Evolutionary conservation across 345 rosid genomes (phyloP).

Genomic region (Abelmoschus esculentus): DNA sequence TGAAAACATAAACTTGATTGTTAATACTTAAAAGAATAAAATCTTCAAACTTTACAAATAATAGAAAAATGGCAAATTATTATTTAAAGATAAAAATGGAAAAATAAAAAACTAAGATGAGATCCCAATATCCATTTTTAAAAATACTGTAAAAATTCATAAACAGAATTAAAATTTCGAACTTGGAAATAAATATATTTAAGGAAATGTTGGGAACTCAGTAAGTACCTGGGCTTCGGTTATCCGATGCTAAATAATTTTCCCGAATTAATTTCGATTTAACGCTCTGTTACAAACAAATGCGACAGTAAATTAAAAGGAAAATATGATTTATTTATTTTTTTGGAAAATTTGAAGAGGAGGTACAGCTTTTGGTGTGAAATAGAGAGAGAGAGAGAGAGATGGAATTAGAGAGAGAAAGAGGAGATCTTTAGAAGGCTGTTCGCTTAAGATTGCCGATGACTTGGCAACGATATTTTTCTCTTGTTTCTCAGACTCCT

Average conservation of each 20-base stretch:
- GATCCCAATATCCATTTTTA: not conserved
- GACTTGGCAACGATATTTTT: slow-evolving; percentile 71
- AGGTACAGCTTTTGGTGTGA: slow-evolving; percentile 3
- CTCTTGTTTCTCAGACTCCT: slow-evolving; percentile 26
- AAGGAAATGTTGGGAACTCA: not conserved
- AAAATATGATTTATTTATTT: not conserved
- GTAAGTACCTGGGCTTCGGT: slow-evolving; percentile 7
- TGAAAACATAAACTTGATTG: not conserved
- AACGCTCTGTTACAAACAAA: not conserved
- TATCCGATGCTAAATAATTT: not conserved
- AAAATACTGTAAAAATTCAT: not conserved
- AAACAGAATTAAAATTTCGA: not conserved
- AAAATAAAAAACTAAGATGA: not conserved
- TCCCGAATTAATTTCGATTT: not conserved
- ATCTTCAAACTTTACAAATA: not conserved
- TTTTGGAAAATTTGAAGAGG: slow-evolving; percentile 16
- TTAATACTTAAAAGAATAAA: not conserved
- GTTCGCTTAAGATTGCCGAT: slow-evolving; percentile 20
- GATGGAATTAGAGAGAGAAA: not conserved
- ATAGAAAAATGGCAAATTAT: not conserved
- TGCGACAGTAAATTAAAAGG: not conserved
- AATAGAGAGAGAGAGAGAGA: no score
- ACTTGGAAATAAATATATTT: not conserved
- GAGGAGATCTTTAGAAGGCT: slow-evolving; percentile 40
- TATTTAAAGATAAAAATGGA: not conserved